Conservation (phyloP, 2,329 filamentous ascomycete genomes). For the Whalleya microplaca region DNA sequence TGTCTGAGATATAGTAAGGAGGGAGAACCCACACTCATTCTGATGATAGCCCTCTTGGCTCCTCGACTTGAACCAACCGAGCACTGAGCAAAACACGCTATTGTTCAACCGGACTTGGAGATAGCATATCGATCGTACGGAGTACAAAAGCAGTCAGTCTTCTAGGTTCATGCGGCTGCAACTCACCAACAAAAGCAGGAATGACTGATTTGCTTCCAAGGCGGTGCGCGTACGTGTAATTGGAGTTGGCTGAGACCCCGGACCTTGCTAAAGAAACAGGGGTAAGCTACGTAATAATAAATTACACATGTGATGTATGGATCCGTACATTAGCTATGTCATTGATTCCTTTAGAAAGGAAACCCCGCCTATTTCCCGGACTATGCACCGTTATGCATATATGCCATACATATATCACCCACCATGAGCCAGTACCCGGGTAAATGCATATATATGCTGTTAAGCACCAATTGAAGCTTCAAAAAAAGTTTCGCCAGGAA, state of each 20-base stretch:
- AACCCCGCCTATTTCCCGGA: neutral
- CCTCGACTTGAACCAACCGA: conserved; percentile 15
- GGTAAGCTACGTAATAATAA: neutral
- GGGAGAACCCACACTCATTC: conserved; percentile 34
- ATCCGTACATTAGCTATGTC: neutral
- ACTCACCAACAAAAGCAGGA: neutral
- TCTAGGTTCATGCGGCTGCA: neutral
- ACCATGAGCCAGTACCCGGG: neutral
- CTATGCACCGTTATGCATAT: neutral
- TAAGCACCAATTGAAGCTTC: neutral
- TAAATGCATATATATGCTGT: neutral
- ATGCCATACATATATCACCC: neutral
- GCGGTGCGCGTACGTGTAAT: neutral
- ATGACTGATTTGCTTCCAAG: neutral
- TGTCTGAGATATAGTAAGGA: conserved; percentile 14
- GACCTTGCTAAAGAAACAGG: neutral
- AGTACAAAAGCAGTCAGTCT: neutral
- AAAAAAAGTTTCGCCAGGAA: neutral
- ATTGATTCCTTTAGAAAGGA: neutral
- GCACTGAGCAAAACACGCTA: conserved; percentile 29
- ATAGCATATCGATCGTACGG: conserved; percentile 31
- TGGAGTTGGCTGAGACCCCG: neutral
- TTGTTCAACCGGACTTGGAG: conserved; percentile 16
- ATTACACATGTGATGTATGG: neutral
- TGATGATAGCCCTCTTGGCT: conserved; percentile 16